phyloP scores from a whole-genome alignment of 345 rosid species.

The Acer negundo region DNA sequence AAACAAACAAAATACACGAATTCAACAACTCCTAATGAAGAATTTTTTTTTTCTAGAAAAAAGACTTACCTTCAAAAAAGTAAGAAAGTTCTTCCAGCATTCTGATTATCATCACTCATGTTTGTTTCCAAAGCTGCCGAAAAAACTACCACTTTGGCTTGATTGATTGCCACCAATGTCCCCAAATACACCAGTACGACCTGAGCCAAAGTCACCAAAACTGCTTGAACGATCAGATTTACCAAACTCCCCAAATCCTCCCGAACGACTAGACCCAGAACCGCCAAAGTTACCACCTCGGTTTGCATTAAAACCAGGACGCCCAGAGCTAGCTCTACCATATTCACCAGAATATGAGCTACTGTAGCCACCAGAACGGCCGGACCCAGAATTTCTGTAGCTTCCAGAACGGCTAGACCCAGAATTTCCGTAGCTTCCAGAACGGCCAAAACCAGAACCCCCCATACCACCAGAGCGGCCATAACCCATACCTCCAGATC shows the following conservation, averaged over 20 bases:
- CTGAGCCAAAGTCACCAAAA: constrained; percentile 46
- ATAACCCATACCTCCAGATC: constrained; percentile 52
- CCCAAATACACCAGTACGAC: constrained; percentile 44
- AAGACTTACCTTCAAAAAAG: constrained; percentile 18
- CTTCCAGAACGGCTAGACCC: constrained; percentile 41
- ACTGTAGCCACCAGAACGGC: constrained; percentile 30
- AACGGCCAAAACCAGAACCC: constrained; percentile 54
- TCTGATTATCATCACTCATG: constrained; percentile 9
- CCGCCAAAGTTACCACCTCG: constrained; percentile 38
- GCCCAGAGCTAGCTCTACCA: constrained; percentile 31
- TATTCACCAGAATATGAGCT: constrained; percentile 16
- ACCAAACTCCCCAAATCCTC: constrained; percentile 39
- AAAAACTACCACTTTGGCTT: constrained; percentile 28
- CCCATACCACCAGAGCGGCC: constrained; percentile 47
- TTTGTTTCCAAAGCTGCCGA: constrained; percentile 22
- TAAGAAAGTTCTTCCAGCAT: background rate
- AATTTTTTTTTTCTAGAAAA: background rate
- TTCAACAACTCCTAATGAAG: background rate
- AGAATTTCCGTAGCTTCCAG: constrained; percentile 37
- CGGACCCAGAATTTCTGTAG: constrained; percentile 32
- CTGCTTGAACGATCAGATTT: constrained; percentile 40
- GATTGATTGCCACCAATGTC: constrained; percentile 24
- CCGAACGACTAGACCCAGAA: constrained; percentile 34
- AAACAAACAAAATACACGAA: background rate
- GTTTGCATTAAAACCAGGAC: constrained; percentile 31